Evolutionary conservation across 2,329 filamentous ascomycete genomes (phyloP), one percentile per base, ranked within the genome.

Genomic region (Ambrosiella beaveri): DNA sequence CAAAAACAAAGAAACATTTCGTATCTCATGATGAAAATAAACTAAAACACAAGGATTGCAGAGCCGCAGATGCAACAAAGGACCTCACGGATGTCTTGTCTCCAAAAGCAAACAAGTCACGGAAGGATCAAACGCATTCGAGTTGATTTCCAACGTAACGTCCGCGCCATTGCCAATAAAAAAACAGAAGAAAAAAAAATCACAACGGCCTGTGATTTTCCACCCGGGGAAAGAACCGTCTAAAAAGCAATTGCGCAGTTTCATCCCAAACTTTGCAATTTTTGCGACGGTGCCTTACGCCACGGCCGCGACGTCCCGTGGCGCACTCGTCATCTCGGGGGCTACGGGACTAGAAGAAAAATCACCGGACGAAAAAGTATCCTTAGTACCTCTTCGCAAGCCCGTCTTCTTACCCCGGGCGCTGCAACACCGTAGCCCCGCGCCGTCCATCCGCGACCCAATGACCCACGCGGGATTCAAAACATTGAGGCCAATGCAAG

Each of bases 401-500:
- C 8, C 27, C 3, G 12, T 53, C 57, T 58, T 55, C 19, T 54
- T 54, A 13, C 50, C n/a, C 27, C 27, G 44, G 17, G 8, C 39
- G 19, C 50, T 40, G 6, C 40, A 49, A 40, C 36, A 54, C 15
- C 17, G 62, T 47, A 61, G 64, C n/a, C 65, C 66, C 17, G 62
- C 61, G 13, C 62, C 57, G 13, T 64, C 63, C 39, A 70, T 60
- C 6, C 70, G 57, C 50, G 65, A 62, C 35, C 58, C 64, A 55
- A 67, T 65, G 61, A 65, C 67, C 36, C 67, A 40, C 38, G 62
- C 64, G 1, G 74, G 74, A 57, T 76, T 72, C 62, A 73, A 75
- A 15, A 74, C 57, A 41, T 74, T 75, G 51, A 80, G 66, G 2
- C 61, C 65, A 2, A 71, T 54, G 11, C 72, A 73, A 2, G 77